These are phyloP conservation scores for Acephala macrosclerotiorum DNA, from an alignment of 2,329 filamentous ascomycete species.

Conservation along the genomic window DNA sequence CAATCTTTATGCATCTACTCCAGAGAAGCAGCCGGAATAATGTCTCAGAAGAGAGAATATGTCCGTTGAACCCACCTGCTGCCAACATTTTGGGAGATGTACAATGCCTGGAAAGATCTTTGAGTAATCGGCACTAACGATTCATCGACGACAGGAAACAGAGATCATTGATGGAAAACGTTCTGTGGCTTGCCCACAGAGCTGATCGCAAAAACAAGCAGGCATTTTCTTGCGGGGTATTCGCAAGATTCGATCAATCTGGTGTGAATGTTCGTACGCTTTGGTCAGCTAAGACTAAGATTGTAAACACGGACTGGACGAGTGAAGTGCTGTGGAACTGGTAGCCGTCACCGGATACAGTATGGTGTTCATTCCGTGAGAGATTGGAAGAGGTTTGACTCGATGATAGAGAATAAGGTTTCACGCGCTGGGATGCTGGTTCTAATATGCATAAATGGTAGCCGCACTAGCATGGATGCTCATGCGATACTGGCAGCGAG, in stretches of 20 bases:
- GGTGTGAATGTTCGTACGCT: not conserved
- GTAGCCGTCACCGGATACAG: too few relatives aligned
- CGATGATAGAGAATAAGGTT: not conserved
- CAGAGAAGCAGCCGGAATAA: not conserved
- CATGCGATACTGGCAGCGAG: not conserved
- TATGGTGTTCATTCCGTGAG: too few relatives aligned
- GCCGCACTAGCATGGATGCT: not conserved
- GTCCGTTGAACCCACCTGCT: not conserved
- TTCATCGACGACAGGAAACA: too few relatives aligned
- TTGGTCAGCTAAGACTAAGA: not conserved
- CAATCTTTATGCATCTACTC: not conserved
- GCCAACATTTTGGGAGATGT: not conserved
- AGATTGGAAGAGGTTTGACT: too few relatives aligned
- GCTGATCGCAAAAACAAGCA: too few relatives aligned
- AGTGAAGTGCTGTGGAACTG: not conserved
- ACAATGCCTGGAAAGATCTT: not conserved
- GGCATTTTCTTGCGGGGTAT: too few relatives aligned
- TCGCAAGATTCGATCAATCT: not conserved
- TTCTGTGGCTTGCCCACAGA: too few relatives aligned
- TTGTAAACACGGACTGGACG: too few relatives aligned
- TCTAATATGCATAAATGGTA: not conserved
- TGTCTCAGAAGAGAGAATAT: not conserved
- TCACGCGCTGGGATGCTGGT: not conserved
- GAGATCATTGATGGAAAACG: too few relatives aligned
- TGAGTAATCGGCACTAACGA: not conserved